Evolutionary conservation across 768 basidiomycete genomes (phyloP).

Genomic region (Trametes cubensis): DNA sequence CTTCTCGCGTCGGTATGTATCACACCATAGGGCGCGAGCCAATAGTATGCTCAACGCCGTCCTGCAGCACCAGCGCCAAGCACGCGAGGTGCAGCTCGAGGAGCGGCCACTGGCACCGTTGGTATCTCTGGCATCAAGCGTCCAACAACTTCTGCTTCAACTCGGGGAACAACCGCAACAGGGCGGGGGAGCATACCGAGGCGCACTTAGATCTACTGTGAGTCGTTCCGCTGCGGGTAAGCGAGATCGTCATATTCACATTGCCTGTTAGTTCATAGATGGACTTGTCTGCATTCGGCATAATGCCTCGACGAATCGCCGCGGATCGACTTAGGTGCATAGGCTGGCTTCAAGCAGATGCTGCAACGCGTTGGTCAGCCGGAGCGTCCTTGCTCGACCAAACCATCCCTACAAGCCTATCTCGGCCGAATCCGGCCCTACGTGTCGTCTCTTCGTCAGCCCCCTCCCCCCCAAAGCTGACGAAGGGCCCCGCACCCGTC

Average conservation of each 20-base stretch:
- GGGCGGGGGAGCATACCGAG: constrained; percentile 26
- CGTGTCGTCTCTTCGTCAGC: too few relatives aligned
- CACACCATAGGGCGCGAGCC: too few relatives aligned
- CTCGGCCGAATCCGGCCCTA: too few relatives aligned
- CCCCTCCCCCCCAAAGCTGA: too few relatives aligned
- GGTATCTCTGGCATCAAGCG: constrained; percentile 18
- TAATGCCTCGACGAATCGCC: too few relatives aligned
- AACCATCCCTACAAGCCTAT: too few relatives aligned
- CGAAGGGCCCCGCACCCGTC: too few relatives aligned
- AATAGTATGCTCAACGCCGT: not conserved
- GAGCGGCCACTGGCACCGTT: not conserved
- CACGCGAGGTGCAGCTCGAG: constrained; percentile 14
- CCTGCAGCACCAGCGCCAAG: constrained; percentile 15
- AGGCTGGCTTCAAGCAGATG: too few relatives aligned
- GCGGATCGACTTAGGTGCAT: too few relatives aligned
- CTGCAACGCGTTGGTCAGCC: too few relatives aligned
- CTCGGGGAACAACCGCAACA: constrained; percentile 6
- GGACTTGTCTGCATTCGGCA: too few relatives aligned
- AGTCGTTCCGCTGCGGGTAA: not conserved
- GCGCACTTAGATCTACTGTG: constrained; percentile 5
- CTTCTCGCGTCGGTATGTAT: constrained; percentile 19
- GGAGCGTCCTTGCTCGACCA: too few relatives aligned
- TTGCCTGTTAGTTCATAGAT: not conserved
- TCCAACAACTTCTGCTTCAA: constrained; percentile 7
- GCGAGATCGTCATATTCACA: not conserved